Evolutionary conservation across 805 yeast species (phyloP), one percentile per base, ranked within the genome.

Genomic region (Komagataella phaffii): DNA sequence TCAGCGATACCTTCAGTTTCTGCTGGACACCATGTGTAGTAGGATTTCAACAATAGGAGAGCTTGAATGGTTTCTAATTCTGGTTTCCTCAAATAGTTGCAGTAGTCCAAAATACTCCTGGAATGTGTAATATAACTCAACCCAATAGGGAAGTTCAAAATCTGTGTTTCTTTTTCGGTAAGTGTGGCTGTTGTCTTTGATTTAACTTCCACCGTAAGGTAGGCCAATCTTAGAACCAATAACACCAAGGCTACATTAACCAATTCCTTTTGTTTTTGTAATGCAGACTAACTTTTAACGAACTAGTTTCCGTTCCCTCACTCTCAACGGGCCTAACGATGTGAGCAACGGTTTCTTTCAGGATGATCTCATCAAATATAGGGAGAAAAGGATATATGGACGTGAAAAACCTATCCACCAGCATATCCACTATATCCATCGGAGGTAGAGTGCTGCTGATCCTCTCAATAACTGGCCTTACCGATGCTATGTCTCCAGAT

Each of bases 1-100:
- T 71, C 72, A 47, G 70, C 73, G 3, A 64, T 60, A 6, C 77
- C 77, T 55, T 77, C 80, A 19, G 78, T 76, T 57, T 75, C 77
- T 57, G 75, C 79, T 3, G 76, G 79, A 0, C 77, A 66, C 54
- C 64, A 56, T 36, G 58, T 61, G 55, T 64, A 73, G 61, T 77
- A 77, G 44, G 65, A 55, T 53, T 75, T 62, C 43, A 68, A 57
- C 46, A 68, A 61, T 46, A 73, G 54, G 3, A 74, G 61, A 24
- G 73, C 64, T 59, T 76, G 81, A 36, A 76, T 55, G 6, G 74
- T 61, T 10, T 70, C 69, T 40, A 78, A 52, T 43, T 70, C 70
- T 5, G 73, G 57, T 51, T 66, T 65, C 46, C 75, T 61, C 24
- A 72, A 58, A 30, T 66, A 59, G 47, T 73, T 70, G 51, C 69